These are phyloP conservation scores for Diplodia sapinea DNA, from an alignment of 2,329 filamentous ascomycete species.

Conservation along the genomic window DNA sequence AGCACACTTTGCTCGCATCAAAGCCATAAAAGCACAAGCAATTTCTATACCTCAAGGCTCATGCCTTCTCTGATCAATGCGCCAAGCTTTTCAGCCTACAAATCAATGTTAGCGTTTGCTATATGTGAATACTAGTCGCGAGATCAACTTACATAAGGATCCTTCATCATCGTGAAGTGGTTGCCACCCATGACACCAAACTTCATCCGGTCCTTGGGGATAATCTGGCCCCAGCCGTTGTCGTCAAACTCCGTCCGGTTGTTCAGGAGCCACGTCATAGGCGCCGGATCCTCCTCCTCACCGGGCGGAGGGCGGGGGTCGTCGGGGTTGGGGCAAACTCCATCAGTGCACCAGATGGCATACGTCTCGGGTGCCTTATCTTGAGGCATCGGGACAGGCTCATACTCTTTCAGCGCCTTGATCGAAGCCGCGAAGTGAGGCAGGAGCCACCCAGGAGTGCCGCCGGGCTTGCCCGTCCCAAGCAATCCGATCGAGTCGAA, in stretches of 20 bases:
- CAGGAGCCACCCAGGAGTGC: constrained; percentile 74
- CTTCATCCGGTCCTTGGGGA: constrained; percentile 66
- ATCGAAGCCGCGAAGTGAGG: constrained; percentile 75
- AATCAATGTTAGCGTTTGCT: constrained; percentile 37
- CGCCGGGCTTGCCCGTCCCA: constrained; percentile 63
- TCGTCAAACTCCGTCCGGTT: constrained; percentile 74
- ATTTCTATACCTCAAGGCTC: constrained; percentile 35
- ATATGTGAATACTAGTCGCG: background rate
- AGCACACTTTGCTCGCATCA: background rate
- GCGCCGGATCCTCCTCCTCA: constrained; percentile 60
- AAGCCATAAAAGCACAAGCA: background rate
- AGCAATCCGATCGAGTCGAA: constrained; percentile 75
- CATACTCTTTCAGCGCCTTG: constrained; percentile 71
- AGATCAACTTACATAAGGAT: constrained; percentile 52
- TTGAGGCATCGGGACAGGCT: constrained; percentile 66
- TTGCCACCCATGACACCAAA: constrained; percentile 73
- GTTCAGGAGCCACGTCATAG: constrained; percentile 71
- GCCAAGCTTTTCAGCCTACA: constrained; percentile 47
- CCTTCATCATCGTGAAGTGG: constrained; percentile 80
- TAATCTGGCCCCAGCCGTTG: constrained; percentile 72
- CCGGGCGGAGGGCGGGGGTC: constrained; percentile 70
- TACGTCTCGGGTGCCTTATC: constrained; percentile 66
- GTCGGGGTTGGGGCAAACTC: constrained; percentile 70
- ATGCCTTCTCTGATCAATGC: constrained; percentile 54
- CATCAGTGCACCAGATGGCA: constrained; percentile 74